These are phyloP conservation scores for Ceratorhiza oryzae-sativae DNA, from an alignment of 1,284 basidiomycete genomes.

Conservation along the genomic window DNA sequence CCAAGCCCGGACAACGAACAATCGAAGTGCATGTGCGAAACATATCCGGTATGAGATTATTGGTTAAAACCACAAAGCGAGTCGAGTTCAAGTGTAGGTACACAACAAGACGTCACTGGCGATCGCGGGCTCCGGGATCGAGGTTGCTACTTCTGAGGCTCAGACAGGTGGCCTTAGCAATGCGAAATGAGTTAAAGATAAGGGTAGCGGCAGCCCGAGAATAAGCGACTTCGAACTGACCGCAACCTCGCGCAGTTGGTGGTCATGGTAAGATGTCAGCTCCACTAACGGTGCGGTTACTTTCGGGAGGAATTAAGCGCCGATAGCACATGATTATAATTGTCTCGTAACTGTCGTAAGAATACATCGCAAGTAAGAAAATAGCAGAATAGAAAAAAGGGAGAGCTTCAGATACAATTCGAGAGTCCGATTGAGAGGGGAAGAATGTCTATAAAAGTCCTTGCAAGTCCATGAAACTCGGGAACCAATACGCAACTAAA, in stretches of 20 bases:
- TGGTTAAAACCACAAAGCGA: not conserved
- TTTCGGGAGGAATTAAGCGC: not conserved
- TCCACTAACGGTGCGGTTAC: not conserved
- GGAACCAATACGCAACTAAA: not conserved
- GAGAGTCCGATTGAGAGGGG: not conserved
- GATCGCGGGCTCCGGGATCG: not conserved
- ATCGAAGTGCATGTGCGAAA: slow-evolving; percentile 7
- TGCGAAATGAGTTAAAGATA: no score
- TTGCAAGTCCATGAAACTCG: not conserved
- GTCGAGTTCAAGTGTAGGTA: not conserved
- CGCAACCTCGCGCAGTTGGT: not conserved
- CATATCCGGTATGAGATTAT: not conserved
- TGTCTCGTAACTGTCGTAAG: no score
- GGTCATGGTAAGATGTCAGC: slow-evolving; percentile 8
- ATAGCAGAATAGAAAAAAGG: not conserved
- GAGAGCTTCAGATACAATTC: not conserved
- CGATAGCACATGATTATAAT: no score
- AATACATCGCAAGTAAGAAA: not conserved
- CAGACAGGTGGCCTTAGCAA: no score
- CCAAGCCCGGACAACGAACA: not conserved
- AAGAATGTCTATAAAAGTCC: not conserved
- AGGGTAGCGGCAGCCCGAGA: not conserved
- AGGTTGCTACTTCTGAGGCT: not conserved
- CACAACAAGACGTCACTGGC: slow-evolving; percentile 2
- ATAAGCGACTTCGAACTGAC: not conserved